Conservation (phyloP, 768 basidiomycete species). For the Psilocybe sp. region DNA sequence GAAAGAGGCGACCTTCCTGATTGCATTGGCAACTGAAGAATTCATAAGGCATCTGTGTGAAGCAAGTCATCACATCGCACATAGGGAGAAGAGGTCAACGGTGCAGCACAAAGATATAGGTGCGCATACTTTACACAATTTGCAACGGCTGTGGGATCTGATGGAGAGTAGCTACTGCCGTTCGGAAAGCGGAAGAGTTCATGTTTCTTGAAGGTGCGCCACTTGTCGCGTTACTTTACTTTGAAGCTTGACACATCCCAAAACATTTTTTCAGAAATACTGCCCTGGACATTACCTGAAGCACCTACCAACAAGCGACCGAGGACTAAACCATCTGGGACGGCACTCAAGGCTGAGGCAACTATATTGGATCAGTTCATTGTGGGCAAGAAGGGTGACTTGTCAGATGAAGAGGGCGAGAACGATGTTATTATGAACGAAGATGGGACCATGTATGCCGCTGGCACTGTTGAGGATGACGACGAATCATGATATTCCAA, state of each 20-base stretch:
- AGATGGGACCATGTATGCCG: slow-evolving; percentile 57
- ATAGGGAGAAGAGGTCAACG: slow-evolving; percentile 67
- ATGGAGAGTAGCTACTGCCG: slow-evolving; percentile 46
- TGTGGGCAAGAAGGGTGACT: slow-evolving; percentile 16
- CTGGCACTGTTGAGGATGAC: slow-evolving; percentile 24
- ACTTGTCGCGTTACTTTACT: neutral
- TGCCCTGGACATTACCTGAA: slow-evolving; percentile 48
- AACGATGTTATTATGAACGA: slow-evolving; percentile 50
- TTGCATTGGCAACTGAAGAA: slow-evolving; percentile 84
- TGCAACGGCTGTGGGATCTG: neutral
- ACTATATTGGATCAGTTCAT: slow-evolving; percentile 54
- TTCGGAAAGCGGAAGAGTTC: slow-evolving; percentile 71
- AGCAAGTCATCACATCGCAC: slow-evolving; percentile 68
- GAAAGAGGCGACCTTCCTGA: slow-evolving; percentile 75
- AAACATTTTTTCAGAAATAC: slow-evolving; percentile 42
- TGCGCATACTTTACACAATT: slow-evolving; percentile 29
- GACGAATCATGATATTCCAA: slow-evolving; percentile 13
- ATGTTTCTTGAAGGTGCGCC: slow-evolving; percentile 70
- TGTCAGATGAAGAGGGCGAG: slow-evolving; percentile 14
- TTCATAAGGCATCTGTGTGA: slow-evolving; percentile 77
- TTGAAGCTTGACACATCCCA: neutral
- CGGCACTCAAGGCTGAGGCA: slow-evolving; percentile 22
- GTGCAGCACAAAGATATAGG: slow-evolving; percentile 81
- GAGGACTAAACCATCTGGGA: slow-evolving; percentile 24
- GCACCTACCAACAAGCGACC: slow-evolving; percentile 37